These are phyloP conservation scores for Silene noctiflora DNA, from an alignment of 179 eudicot genomes.

Conservation along the genomic window DNA sequence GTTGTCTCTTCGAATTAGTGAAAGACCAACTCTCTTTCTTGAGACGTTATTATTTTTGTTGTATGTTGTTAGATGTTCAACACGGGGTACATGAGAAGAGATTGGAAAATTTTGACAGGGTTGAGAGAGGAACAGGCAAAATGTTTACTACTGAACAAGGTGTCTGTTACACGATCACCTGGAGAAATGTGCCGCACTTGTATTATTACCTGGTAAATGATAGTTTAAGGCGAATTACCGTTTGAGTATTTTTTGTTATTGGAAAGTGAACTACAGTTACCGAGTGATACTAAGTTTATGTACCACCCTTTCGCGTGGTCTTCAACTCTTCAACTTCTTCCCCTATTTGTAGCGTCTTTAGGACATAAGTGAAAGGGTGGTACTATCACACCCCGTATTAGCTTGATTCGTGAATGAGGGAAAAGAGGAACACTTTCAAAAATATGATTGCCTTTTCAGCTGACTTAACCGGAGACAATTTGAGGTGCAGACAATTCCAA, in stretches of 20 bases:
- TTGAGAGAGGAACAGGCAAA: conserved; percentile 4
- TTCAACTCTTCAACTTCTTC: too few species aligned
- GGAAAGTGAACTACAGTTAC: too few species aligned
- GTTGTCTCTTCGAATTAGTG: not conserved
- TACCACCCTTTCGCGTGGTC: too few species aligned
- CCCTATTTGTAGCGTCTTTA: too few species aligned
- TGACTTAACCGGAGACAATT: not conserved
- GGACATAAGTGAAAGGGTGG: too few species aligned
- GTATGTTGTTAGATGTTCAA: conserved; percentile 13
- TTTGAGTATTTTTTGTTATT: too few species aligned
- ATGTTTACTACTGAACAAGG: conserved; percentile 18
- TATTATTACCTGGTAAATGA: conserved; percentile 26
- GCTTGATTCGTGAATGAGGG: too few species aligned
- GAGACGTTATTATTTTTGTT: not conserved
- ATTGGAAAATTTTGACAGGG: not conserved
- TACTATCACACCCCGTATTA: too few species aligned
- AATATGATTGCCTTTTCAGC: too few species aligned
- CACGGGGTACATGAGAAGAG: conserved; percentile 13
- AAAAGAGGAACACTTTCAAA: too few species aligned
- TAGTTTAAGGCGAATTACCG: not conserved
- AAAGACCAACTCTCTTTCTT: not conserved
- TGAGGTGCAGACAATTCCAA: conserved; percentile 29
- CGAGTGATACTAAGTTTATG: too few species aligned
- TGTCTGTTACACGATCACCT: conserved; percentile 21
- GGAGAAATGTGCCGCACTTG: conserved; percentile 18